These are phyloP conservation scores for Xanthoconium purpureum DNA, from an alignment of 768 basidiomycete species.

Conservation along the genomic window DNA sequence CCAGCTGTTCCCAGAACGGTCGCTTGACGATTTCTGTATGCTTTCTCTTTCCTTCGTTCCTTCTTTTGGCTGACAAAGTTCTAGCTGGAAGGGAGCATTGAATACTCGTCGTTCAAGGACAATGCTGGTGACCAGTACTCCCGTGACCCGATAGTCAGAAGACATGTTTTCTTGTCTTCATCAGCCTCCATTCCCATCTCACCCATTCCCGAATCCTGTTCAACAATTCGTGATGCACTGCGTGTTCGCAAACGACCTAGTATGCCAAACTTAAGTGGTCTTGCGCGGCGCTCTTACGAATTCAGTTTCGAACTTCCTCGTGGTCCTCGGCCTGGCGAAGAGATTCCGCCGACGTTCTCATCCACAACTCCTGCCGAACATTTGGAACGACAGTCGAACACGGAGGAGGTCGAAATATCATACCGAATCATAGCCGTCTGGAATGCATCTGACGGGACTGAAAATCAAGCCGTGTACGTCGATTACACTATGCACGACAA, in stretches of 20 bases:
- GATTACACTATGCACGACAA: neutral
- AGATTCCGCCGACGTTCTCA: slow-evolving; percentile 60
- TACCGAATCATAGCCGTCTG: slow-evolving; percentile 58
- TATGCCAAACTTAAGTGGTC: slow-evolving; percentile 36
- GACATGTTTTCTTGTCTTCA: slow-evolving; percentile 49
- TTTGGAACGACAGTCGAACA: slow-evolving; percentile 22
- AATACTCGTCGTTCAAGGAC: slow-evolving; percentile 35
- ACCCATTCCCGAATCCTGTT: slow-evolving; percentile 19
- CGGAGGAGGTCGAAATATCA: slow-evolving; percentile 42
- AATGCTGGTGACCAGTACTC: slow-evolving; percentile 18
- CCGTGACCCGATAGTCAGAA: slow-evolving; percentile 22
- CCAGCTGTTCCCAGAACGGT: slow-evolving; percentile 51
- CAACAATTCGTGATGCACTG: slow-evolving; percentile 32
- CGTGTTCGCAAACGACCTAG: slow-evolving; percentile 48
- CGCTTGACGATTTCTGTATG: slow-evolving; percentile 55
- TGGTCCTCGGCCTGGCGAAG: slow-evolving; percentile 48
- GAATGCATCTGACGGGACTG: slow-evolving; percentile 49
- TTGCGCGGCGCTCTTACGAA: slow-evolving; percentile 32
- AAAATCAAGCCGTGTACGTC: slow-evolving; percentile 48
- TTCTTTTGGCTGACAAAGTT: slow-evolving; percentile 2
- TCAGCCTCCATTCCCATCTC: slow-evolving; percentile 44
- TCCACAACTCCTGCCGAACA: slow-evolving; percentile 32
- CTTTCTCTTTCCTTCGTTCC: neutral
- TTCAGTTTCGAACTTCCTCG: slow-evolving; percentile 60
- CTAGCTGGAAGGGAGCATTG: slow-evolving; percentile 64